phyloP scores from a whole-genome alignment of 2,329 filamentous ascomycete species.

The Balansia obtecta region DNA sequence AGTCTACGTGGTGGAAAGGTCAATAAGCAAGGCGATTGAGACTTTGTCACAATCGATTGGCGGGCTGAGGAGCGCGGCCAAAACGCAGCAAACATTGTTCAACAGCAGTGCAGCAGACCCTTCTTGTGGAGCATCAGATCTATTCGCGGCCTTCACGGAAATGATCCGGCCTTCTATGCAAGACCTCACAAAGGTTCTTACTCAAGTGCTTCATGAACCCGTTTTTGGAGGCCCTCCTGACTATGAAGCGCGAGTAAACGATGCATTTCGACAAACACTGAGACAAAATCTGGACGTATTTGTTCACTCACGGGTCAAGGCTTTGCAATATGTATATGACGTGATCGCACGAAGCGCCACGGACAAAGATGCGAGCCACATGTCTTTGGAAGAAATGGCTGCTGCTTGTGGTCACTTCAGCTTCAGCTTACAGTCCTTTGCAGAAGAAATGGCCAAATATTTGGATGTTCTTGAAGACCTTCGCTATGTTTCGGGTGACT shows the following conservation, averaged over 20 bases:
- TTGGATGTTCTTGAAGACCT: constrained; percentile 70
- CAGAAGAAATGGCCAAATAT: constrained; percentile 71
- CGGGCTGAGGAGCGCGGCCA: constrained; percentile 72
- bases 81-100: constrained; percentile 72
- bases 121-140: constrained; percentile 42
- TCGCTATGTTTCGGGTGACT: constrained; percentile 52
- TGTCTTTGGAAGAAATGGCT: constrained; percentile 84
- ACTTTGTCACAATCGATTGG: constrained; percentile 74
- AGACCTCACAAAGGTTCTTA: constrained; percentile 71
- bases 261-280: constrained; percentile 63
- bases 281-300: constrained; percentile 64
- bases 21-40: constrained; percentile 68
- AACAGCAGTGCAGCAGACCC: constrained; percentile 20
- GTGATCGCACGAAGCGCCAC: constrained; percentile 52
- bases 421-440: constrained; percentile 76
- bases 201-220: constrained; percentile 69
- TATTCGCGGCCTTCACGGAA: constrained; percentile 78
- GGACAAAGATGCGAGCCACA: constrained; percentile 58
- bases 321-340: constrained; percentile 62
- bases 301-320: constrained; percentile 55
- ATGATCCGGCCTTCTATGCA: constrained; percentile 83
- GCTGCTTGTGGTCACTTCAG: constrained; percentile 89
- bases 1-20: constrained; percentile 62
- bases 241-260: constrained; percentile 47
- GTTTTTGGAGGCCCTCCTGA: constrained; percentile 42